Base-by-base conservation (phyloP, 2,329 filamentous ascomycete species). In the Myriangium duriaei region DNA sequence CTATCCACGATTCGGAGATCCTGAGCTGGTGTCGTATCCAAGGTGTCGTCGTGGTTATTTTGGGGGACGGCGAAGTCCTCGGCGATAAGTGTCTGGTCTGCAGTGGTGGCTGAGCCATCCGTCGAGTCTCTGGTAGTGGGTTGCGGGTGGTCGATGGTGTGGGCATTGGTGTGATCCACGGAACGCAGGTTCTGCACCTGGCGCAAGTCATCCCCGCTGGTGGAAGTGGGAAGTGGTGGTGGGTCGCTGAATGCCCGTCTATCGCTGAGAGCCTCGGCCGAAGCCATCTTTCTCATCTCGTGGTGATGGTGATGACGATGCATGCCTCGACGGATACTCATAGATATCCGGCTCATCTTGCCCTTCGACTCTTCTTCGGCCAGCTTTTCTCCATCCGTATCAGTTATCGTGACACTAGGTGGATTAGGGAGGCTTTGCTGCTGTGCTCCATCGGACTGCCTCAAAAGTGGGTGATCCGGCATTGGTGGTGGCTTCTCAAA, bases 391-490 rank as follows among this genome's bases (percentile, higher is more conserved):
- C 62, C 51, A 39, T 70, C 60, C 40, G 84, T 81, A 41, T 74
- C 72, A 0, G 78, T 91, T 16, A 92, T 71, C 40, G 91, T 81
- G 43, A 92, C 87, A 2, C 85, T 84, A 19, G 78, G 69, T 4
- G 54, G 45, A 15, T 55, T 57, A 18, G 48, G 34, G 21, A 56
- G 50, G 7, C 51, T 47, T 11, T 43, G 51, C 10, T 45, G 45
- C 49, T 10, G 14, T 5, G 17, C 14, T n/a, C 32, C 32, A 12
- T 46, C 11, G 49, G 40, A 32, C n/a, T 21, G 21, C 39, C 31
- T 35, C 16, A 35, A 30, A n/a, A 32, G 30, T 4, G 30, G 32
- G 18, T 37, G 34, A n/a, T 40, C 50, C 44, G 29, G 51, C 45
- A 28, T 40, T 35, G 38, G 45, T 14, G 40, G 50, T 44, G 37